phyloP scores from a whole-genome alignment of 768 basidiomycete species.

The Tubosaeta sp. region DNA sequence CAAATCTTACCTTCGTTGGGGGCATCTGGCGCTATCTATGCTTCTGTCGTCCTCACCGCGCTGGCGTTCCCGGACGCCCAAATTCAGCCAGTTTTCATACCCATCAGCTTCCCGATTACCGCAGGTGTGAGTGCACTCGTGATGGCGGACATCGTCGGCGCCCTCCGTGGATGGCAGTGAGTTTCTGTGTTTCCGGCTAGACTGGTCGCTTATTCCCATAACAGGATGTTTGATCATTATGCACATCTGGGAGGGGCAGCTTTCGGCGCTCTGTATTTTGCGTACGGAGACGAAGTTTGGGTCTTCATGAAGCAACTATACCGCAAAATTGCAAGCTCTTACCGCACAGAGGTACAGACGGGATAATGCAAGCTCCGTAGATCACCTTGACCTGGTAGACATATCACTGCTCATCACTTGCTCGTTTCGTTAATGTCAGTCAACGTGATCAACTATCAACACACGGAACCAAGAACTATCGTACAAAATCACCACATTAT shows the following conservation, averaged over 20 bases:
- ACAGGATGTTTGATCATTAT: conserved; percentile 47
- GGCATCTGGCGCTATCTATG: conserved; percentile 84
- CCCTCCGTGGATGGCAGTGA: conserved; percentile 81
- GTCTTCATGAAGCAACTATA: conserved; percentile 19
- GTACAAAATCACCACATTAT: background rate
- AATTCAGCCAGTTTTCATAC: conserved; percentile 74
- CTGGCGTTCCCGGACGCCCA: conserved; percentile 77
- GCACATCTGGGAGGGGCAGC: conserved; percentile 88
- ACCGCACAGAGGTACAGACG: conserved; percentile 4
- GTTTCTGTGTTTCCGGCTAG: conserved; percentile 20
- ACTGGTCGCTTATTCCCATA: background rate
- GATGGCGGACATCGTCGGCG: conserved; percentile 69
- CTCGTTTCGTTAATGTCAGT: no score
- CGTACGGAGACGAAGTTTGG: conserved; percentile 59
- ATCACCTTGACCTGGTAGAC: background rate
- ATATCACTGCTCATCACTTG: background rate
- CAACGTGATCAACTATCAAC: background rate
- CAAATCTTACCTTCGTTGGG: conserved; percentile 68
- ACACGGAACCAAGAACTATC: background rate
- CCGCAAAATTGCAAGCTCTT: conserved; percentile 6
- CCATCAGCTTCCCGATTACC: conserved; percentile 77
- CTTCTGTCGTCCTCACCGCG: conserved; percentile 70
- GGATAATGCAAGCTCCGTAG: background rate
- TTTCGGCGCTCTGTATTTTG: conserved; percentile 74
- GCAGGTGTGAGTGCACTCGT: conserved; percentile 70